Evolutionary conservation across 805 yeast genomes (phyloP), one percentile per base, ranked within the genome.

Genomic region (Monosporozyma aerobia): DNA sequence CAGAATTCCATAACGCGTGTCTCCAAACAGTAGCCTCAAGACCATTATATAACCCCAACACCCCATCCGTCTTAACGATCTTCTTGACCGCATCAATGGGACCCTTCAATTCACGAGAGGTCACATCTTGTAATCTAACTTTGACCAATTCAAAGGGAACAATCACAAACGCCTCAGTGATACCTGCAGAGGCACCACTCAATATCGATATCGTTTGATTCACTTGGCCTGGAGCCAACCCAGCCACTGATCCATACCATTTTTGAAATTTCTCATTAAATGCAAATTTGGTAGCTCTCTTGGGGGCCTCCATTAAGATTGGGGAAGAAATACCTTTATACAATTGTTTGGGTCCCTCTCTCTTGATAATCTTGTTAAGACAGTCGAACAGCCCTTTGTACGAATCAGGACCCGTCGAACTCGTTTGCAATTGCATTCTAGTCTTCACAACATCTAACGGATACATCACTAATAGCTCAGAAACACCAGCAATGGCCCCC

Each of bases 111-210:
- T 78, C 83, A 74, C 85, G 90, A 63, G 79, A 82, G 46, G 96
- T 82, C 50, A 83, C 77, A 73, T 94, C 98, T 73, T 94, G 99
- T 63, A 94, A 77, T 73, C 96, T 82, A 69, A 94, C 94, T 73
- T 94, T 94, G 61, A 94, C 87, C 67, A 94, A 78, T 73, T 94
- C 99, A 67, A 94, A 94, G 16, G 99, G 99, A 44, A 94, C 98
- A 52, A 94, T 98, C 45, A 94, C 96, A 67, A 90, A 89, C 2
- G 97, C 81, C 70, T 94, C 99, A 47, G 90, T 84, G 40, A 97
- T 95, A 74, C 99, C 99, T 7, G 99, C 99, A 54, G 95, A 86
- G 39, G 98, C 97, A 73, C 99, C 99, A 44, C 97, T 87, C 60
- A 92, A 75, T 52, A 94, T 75, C 2, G 97, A 89, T 65, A 94